Evolutionary conservation across 495 filamentous ascomycete species (phyloP), one percentile per base, ranked within the genome.

Genomic region (Annulohypoxylon bovei): DNA sequence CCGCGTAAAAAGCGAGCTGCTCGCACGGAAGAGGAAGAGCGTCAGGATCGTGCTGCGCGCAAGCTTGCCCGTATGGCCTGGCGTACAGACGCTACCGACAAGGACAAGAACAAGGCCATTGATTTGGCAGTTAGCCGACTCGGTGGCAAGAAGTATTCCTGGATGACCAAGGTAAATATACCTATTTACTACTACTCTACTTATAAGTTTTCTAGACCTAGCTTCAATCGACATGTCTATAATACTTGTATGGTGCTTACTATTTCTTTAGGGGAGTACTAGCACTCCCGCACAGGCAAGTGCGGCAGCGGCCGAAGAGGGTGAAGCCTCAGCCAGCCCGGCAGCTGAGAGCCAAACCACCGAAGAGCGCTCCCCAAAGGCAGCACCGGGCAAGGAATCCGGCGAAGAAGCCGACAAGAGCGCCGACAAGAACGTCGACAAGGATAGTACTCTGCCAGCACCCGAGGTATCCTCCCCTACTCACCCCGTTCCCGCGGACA

Each of bases 91-190:
- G 61, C 50, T 2, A 64, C 23, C 14, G 37, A 60, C 9, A 4
- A 53, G 5, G n/a, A 64, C 0, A 63, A 46, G 39, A 30, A 22
- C 7, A 11, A 35, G 2, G 47, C 68, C 0, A 16, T 75, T 23
- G 46, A 54, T 18, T 1, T 40, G 18, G 61, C 68, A n/a, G 14
- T 67, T 3, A 33, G 37, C 33, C n/a, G 11, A 3, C n/a, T 56
- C 0, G 57, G 57, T 0, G 40, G 47, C 1, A 71, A 69, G 30
- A 69, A 53, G 20, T 75, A 75, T 33, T 35, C 61, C 3, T 75
- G 72, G 72, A 65, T 72, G 49, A 35, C 44, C 2, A 39, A 63
- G 72, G 68, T 71, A 65, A 39, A 57, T 37, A 23, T n/a, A 35
- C 8, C 28, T 20, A 16, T 16, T 7, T 39, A 25, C 12, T 25